phyloP scores from a whole-genome alignment of 768 basidiomycete species.

The Pisolithus orientalis region DNA sequence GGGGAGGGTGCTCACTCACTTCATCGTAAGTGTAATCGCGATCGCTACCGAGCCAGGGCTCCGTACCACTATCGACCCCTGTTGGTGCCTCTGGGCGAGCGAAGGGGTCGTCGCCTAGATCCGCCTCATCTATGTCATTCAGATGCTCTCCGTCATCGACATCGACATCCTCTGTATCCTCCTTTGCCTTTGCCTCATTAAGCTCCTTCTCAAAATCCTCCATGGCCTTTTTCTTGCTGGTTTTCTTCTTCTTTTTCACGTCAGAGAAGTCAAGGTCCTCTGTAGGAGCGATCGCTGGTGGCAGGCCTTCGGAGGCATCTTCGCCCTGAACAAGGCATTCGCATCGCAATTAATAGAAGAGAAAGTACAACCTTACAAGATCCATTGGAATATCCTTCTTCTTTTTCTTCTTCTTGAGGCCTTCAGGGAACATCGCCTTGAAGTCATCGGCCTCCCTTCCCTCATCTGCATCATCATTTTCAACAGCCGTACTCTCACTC shows the following conservation, averaged over 20 bases:
- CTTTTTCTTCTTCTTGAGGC: conserved; percentile 90
- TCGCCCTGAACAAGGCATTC: conserved; percentile 35
- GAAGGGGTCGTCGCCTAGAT: conserved; percentile 88
- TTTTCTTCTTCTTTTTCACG: conserved; percentile 94
- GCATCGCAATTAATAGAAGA: not conserved
- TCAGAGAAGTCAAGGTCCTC: conserved; percentile 94
- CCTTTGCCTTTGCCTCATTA: conserved; percentile 62
- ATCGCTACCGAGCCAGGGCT: conserved; percentile 89
- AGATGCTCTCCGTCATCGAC: conserved; percentile 59
- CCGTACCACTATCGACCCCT: conserved; percentile 66
- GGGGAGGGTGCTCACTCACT: conserved; percentile 37
- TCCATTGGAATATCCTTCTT: conserved; percentile 87
- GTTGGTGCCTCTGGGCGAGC: conserved; percentile 50
- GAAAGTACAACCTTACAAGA: conserved; percentile 43
- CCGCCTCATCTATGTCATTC: conserved; percentile 69
- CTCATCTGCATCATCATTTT: conserved; percentile 28
- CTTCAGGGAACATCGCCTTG: conserved; percentile 76
- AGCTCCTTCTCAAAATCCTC: conserved; percentile 95
- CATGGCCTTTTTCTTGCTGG: conserved; percentile 84
- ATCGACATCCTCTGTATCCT: conserved; percentile 51
- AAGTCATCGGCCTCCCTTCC: conserved; percentile 67
- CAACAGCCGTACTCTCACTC: conserved; percentile 33
- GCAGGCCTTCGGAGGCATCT: conserved; percentile 62
- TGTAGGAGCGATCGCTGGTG: conserved; percentile 37
- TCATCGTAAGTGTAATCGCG: conserved; percentile 96